Base-by-base conservation (phyloP, 805 yeast species). In the Brettanomyces sp. region DNA sequence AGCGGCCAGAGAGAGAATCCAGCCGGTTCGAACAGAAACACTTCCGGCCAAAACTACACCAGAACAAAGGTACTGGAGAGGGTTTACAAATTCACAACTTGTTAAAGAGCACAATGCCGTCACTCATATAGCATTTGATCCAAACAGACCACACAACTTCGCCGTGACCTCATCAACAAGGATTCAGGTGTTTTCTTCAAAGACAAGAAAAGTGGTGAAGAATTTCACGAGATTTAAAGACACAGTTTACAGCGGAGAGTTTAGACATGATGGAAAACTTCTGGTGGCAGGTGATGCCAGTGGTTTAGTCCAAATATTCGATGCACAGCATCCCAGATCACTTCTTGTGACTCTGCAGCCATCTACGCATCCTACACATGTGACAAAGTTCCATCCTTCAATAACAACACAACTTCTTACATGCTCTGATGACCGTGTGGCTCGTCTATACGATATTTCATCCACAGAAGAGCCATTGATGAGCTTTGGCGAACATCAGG, bases 231-330 rank as follows among this genome's bases (percentile, higher is more conserved):
- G 97, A 52, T 93, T 93, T 66, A 89, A 86, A 60, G 98, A 91
- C 57, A 81, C 90, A 0, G 99, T 89, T 0, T 88, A 86, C 60
- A 78, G 88, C 32, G 98, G 96, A 41, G 95, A 89, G 62, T 91
- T 82, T 64, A 76, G 98, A 57, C 76, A 76, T 47, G 99, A 93
- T 60, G 99, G 99, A 46, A 85, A 87, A 60, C 73, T 93, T 41
- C 64, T 93, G 28, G 95, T 85, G 21, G 97, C 97, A 4, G 95
- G 96, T 56, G 99, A 93, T 67, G 96, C 95, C 12, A 79, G 93
- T 3, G 99, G 99, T 18, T 63, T 87, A 47, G 95, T 93, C 12
- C 95, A 95, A 51, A 81, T 90, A 8, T 91, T 85, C 59, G 97
- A 93, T 63, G 80, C 95, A 32, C 70, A 76, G 46, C 64, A 60